These are phyloP conservation scores for Neurospora sp. DNA, from an alignment of 495 filamentous ascomycete genomes.

Conservation along the genomic window DNA sequence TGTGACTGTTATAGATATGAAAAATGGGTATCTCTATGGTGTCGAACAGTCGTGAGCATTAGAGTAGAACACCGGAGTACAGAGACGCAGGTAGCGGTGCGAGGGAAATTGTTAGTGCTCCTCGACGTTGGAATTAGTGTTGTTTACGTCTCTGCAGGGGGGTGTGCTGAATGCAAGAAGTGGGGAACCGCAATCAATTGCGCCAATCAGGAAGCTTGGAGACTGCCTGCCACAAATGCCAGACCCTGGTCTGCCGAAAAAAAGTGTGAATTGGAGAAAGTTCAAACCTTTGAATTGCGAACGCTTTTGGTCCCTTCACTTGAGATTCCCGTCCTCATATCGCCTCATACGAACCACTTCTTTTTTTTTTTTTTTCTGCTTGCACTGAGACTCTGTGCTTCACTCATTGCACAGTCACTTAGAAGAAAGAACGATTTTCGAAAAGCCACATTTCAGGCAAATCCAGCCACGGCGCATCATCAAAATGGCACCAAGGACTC, in stretches of 20 bases:
- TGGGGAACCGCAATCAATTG: neutral
- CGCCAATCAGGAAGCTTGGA: neutral
- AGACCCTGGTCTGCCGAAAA: neutral
- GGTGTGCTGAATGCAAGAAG: neutral
- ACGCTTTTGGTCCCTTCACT: neutral
- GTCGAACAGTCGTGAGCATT: neutral
- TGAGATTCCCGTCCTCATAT: slow-evolving; percentile 1
- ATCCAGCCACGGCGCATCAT: neutral
- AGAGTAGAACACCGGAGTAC: neutral
- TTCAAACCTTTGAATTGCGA: neutral
- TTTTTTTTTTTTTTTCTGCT: neutral
- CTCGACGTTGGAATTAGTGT: neutral
- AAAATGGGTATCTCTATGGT: too few relatives aligned
- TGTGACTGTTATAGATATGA: neutral
- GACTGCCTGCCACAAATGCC: neutral
- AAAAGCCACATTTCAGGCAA: neutral
- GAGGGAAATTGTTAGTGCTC: neutral
- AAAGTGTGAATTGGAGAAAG: neutral
- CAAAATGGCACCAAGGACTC: neutral
- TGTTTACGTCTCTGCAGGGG: neutral
- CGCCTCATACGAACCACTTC: neutral
- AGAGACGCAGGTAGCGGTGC: neutral
- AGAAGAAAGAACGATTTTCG: neutral
- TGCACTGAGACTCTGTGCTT: too few relatives aligned
- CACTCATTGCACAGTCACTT: too few relatives aligned